Evolutionary conservation across 2,329 filamentous ascomycete species (phyloP).

Genomic region (Trichothecium roseum): DNA sequence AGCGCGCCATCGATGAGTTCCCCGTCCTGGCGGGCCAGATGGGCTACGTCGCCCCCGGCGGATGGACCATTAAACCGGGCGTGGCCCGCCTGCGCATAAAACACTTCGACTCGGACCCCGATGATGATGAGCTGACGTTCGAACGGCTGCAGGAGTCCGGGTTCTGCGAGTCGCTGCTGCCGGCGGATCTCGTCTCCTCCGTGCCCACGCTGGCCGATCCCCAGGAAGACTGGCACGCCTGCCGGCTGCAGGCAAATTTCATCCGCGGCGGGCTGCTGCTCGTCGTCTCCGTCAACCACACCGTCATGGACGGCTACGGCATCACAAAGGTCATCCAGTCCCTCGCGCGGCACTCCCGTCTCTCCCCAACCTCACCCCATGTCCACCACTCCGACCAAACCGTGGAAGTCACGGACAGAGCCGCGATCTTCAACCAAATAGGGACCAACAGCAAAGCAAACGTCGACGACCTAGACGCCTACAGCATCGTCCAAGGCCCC

Average conservation of each 20-base stretch:
- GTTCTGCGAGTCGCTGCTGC: not conserved
- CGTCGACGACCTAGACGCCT: not conserved
- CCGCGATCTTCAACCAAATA: no score
- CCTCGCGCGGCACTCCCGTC: not conserved
- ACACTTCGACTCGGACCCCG: not conserved
- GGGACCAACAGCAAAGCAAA: no score
- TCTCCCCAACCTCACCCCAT: no score
- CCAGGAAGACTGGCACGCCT: not conserved
- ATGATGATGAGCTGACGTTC: no score
- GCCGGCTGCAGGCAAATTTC: slow-evolving; percentile 1
- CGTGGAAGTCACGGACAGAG: not conserved
- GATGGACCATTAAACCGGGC: not conserved
- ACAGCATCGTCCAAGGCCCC: not conserved
- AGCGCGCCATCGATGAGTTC: not conserved
- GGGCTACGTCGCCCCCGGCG: not conserved
- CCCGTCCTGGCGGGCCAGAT: slow-evolving; percentile 1
- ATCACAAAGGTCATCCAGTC: not conserved
- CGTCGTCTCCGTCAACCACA: not conserved
- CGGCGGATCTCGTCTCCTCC: not conserved
- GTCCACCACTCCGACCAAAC: not conserved
- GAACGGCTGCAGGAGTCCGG: not conserved
- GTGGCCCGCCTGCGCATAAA: not conserved
- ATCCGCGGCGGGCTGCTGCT: not conserved
- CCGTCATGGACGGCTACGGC: not conserved
- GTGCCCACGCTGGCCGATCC: not conserved